Conservation (phyloP, 2,329 filamentous ascomycete species). For the Epichloe amarillans region DNA sequence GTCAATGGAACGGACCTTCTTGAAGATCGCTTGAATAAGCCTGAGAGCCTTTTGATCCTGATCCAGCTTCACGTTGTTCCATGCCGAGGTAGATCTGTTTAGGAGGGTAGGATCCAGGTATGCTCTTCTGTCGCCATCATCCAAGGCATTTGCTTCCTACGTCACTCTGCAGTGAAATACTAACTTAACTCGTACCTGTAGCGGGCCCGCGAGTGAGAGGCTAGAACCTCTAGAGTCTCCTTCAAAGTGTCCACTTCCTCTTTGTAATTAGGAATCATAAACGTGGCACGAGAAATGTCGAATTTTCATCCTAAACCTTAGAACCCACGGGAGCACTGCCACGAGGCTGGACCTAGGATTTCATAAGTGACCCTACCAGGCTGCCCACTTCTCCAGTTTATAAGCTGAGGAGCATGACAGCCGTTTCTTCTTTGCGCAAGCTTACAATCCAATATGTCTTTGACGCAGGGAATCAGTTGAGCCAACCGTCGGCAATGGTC, state of each 20-base stretch:
- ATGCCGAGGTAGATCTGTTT: conserved; percentile 56
- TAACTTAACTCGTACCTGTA: conserved; percentile 54
- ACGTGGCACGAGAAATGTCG: conserved; percentile 28
- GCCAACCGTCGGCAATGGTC: too few relatives aligned
- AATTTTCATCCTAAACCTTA: too few relatives aligned
- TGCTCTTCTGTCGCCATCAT: neutral
- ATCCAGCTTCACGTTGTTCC: conserved; percentile 53
- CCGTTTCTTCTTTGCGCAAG: neutral
- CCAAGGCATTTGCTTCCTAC: neutral
- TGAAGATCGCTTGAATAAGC: conserved; percentile 48
- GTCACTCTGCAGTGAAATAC: neutral
- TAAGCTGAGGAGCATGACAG: neutral
- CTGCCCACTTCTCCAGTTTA: too few relatives aligned
- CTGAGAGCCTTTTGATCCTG: conserved; percentile 49
- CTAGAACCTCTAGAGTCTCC: conserved; percentile 56
- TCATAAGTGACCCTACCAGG: too few relatives aligned
- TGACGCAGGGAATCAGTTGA: too few relatives aligned
- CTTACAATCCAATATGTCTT: neutral
- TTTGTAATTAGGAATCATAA: conserved; percentile 62
- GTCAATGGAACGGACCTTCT: conserved; percentile 52
- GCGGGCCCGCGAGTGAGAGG: conserved; percentile 50
- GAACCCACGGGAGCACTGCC: too few relatives aligned
- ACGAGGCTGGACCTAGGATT: too few relatives aligned
- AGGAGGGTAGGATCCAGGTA: neutral
- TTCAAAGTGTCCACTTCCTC: conserved; percentile 55